Evolutionary conservation across 2,329 filamentous ascomycete species (phyloP).

Genomic region (Diaporthe citri): DNA sequence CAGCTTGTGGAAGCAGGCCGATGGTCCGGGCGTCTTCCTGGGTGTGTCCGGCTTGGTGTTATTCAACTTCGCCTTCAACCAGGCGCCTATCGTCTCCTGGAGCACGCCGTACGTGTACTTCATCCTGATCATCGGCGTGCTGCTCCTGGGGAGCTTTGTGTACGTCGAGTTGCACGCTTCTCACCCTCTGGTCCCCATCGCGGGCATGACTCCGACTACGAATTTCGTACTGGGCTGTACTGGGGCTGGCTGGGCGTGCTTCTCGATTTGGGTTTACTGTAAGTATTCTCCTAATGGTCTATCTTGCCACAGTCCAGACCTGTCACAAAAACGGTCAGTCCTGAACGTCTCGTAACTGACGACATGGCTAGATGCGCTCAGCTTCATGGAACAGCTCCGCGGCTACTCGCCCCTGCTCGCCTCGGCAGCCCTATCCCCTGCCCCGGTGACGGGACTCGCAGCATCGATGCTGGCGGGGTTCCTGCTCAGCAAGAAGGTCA

Average conservation of each 20-base stretch:
- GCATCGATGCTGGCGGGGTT: slow-evolving; percentile 60
- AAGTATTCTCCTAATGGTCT: not conserved
- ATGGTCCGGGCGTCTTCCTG: slow-evolving; percentile 33
- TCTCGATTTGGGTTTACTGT: slow-evolving; percentile 58
- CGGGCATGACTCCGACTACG: slow-evolving; percentile 58
- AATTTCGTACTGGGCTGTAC: slow-evolving; percentile 64
- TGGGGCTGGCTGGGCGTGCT: slow-evolving; percentile 56
- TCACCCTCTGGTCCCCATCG: slow-evolving; percentile 65
- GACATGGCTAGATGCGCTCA: slow-evolving; percentile 2
- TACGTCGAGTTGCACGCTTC: slow-evolving; percentile 58
- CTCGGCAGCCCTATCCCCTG: slow-evolving; percentile 59
- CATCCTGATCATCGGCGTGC: slow-evolving; percentile 62
- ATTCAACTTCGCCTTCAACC: slow-evolving; percentile 70
- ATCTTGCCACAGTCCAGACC: not conserved
- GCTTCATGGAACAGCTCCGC: slow-evolving; percentile 52
- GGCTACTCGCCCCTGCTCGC: slow-evolving; percentile 58
- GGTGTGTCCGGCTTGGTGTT: slow-evolving; percentile 65
- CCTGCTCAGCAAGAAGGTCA: slow-evolving; percentile 54
- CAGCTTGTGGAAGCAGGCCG: slow-evolving; percentile 30
- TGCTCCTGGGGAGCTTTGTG: slow-evolving; percentile 64
- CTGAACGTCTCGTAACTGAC: not conserved
- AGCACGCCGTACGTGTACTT: slow-evolving; percentile 62
- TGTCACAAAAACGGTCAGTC: not conserved
- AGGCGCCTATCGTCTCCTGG: slow-evolving; percentile 65
- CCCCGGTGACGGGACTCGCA: slow-evolving; percentile 56